Conservation (phyloP, 2,329 filamentous ascomycete species). For the Pseudogymnoascus sp. region DNA sequence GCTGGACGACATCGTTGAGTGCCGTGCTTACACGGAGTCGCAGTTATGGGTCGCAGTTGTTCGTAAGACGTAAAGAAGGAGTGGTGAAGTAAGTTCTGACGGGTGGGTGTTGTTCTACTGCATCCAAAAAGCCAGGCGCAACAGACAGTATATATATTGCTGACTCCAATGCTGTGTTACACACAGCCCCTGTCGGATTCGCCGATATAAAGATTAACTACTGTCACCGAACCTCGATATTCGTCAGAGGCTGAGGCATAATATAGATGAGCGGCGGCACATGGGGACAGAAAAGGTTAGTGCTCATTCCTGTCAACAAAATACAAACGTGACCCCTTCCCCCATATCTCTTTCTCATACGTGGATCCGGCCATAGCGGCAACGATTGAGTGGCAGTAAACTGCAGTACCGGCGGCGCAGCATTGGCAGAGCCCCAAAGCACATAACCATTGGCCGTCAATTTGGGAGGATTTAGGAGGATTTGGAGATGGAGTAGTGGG, state of each 20-base stretch:
- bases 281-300: conserved; percentile 1
- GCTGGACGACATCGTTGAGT: background rate
- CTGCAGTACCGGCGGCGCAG: background rate
- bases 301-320: background rate
- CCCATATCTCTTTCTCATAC: background rate
- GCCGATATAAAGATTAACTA: background rate
- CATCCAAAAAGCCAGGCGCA: background rate
- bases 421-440: background rate
- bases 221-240: background rate
- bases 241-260: background rate
- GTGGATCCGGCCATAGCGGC: background rate
- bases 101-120: background rate
- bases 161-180: background rate
- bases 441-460: background rate
- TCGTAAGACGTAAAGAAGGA: background rate
- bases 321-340: background rate
- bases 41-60: background rate
- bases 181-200: background rate
- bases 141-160: background rate
- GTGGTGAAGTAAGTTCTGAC: background rate
- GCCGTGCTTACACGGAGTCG: background rate
- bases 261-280: background rate
- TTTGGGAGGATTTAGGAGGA: background rate
- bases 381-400: background rate
- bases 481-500: background rate